Evolutionary conservation across 2,329 filamentous ascomycete species (phyloP).

Genomic region (Raffaelea albimanens): DNA sequence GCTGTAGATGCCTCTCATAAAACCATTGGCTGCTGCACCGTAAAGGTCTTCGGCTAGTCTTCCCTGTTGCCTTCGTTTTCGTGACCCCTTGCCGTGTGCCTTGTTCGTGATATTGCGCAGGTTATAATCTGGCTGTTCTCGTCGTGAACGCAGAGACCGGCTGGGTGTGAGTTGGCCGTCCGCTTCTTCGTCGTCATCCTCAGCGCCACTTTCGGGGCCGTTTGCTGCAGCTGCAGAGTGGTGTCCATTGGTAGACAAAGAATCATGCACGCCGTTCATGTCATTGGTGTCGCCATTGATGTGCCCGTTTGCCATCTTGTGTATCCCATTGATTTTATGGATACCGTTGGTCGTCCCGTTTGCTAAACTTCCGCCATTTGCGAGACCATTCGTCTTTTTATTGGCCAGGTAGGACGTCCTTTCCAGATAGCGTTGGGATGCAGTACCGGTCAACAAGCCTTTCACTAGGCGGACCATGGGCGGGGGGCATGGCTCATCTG

Average conservation of each 20-base stretch:
- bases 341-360: background rate
- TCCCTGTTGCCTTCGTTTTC: slow-evolving; percentile 16
- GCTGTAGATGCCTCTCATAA: slow-evolving; percentile 21
- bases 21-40: slow-evolving; percentile 11
- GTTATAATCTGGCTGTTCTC: slow-evolving; percentile 45
- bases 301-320: slow-evolving; percentile 1
- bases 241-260: background rate
- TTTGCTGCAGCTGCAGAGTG: slow-evolving; percentile 3
- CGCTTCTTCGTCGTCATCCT: slow-evolving; percentile 1
- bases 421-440: background rate
- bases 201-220: slow-evolving; percentile 17
- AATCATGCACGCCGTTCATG: slow-evolving; percentile 4
- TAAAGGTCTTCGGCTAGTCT: background rate
- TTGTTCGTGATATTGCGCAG: slow-evolving; percentile 49
- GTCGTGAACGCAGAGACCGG: slow-evolving; percentile 38
- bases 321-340: background rate
- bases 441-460: slow-evolving; percentile 6
- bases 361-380: background rate
- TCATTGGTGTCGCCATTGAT: slow-evolving; percentile 12
- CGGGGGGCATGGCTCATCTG: slow-evolving; percentile 18
- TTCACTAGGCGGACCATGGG: slow-evolving; percentile 1
- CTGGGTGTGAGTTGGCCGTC: slow-evolving; percentile 42
- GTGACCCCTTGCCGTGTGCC: slow-evolving; percentile 40
- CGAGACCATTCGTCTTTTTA: background rate
- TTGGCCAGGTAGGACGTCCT: background rate